phyloP scores from a whole-genome alignment of 495 filamentous ascomycete species.

The Opeltia flavorubescens region DNA sequence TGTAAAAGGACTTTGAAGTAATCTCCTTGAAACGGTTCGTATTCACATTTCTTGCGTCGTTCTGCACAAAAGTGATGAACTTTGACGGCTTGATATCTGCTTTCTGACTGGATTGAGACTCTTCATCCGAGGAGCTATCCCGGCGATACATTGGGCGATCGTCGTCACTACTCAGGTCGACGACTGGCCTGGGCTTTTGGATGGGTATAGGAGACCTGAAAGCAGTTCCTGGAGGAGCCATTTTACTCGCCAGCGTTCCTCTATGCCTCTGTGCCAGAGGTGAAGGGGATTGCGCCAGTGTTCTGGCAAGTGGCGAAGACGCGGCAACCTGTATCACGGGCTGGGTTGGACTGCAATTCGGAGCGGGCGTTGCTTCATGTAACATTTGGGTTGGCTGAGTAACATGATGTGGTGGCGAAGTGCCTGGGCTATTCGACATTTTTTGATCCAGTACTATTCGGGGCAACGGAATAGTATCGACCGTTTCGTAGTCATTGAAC shows the following conservation, averaged over 20 bases:
- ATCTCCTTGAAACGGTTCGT: constrained; percentile 35
- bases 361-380: constrained; percentile 19
- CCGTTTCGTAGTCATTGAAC: constrained; percentile 39
- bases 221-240: constrained; percentile 68
- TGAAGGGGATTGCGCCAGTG: constrained; percentile 30
- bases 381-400: constrained; percentile 67
- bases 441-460: constrained; percentile 11
- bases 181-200: constrained; percentile 18
- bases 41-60: constrained; percentile 23
- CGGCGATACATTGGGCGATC: constrained; percentile 40
- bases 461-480: constrained; percentile 42
- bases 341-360: constrained; percentile 14
- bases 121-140: constrained; percentile 44
- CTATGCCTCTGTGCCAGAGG: constrained; percentile 19
- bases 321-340: constrained; percentile 67
- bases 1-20: constrained; percentile 31
- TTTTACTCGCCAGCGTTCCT: constrained; percentile 38
- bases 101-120: constrained; percentile 27
- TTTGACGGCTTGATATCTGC: constrained; percentile 60
- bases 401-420: constrained; percentile 24
- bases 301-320: constrained; percentile 52
- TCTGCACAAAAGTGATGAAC: constrained; percentile 31
- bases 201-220: constrained; percentile 43
- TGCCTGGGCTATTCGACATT: constrained; percentile 16
- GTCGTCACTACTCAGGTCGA: constrained; percentile 35